A percentile compares a stretch with the other conserved stretches of the same genome.
phyloP scores from a whole-genome alignment of 371 early-diverging fungal species.

The Mucor plumbeus region DNA sequence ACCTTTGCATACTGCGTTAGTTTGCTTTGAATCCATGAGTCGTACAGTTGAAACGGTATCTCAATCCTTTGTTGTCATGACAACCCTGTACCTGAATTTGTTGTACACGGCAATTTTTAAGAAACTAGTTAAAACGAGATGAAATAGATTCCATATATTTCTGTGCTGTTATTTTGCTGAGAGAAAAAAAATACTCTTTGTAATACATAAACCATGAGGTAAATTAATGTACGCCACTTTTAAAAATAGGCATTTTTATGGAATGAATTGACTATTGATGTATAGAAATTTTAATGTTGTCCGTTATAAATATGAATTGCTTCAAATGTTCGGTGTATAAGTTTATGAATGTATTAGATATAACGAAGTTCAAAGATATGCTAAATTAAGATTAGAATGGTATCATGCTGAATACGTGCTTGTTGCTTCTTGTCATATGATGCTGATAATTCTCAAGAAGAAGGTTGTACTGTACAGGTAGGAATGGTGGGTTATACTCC shows the following conservation, averaged over 20 bases:
- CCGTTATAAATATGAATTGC: too few relatives aligned
- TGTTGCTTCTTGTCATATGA: neutral
- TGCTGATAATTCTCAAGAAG: neutral
- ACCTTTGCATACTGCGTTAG: too few relatives aligned
- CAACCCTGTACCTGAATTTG: neutral
- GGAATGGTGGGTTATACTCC: neutral
- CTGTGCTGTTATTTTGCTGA: neutral
- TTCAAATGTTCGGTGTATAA: neutral
- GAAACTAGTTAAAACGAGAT: neutral
- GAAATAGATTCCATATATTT: neutral
- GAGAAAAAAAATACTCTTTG: slow-evolving; percentile 1
- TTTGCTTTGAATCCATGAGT: too few relatives aligned
- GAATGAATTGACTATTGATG: neutral
- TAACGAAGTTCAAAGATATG: neutral
- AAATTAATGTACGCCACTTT: slow-evolving; percentile 2
- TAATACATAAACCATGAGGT: slow-evolving; percentile 7
- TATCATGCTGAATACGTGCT: neutral
- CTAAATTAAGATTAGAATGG: neutral
- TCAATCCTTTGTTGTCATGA: too few relatives aligned
- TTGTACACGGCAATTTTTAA: neutral
- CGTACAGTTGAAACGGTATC: too few relatives aligned
- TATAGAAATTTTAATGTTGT: too few relatives aligned
- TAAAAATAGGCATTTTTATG: neutral
- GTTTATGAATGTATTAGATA: neutral
- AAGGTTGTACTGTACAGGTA: neutral